A percentile compares a stretch with the other conserved stretches of the same genome.
Conservation (phyloP, 306 rosid species). For the Dicorynia guianensis region DNA sequence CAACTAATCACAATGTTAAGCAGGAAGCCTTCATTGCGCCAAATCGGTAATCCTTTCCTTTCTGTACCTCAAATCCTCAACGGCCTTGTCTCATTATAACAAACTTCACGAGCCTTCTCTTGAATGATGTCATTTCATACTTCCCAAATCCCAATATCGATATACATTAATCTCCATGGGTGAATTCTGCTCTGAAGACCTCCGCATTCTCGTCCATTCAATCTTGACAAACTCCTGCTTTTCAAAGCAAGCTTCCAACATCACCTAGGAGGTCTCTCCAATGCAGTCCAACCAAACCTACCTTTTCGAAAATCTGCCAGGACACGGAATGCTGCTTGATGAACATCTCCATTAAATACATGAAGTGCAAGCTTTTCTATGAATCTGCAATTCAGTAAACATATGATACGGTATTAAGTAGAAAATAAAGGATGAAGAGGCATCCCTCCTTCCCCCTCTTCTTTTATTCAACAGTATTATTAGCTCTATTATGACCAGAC, state of each 20-base stretch:
- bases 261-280: conserved; percentile 92
- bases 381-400: conserved; percentile 59
- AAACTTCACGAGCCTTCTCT: conserved; percentile 19
- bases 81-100: conserved; percentile 3
- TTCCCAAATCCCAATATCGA: conserved; percentile 5
- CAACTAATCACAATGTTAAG: conserved; percentile 38
- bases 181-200: conserved; percentile 30
- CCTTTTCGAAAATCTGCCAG: conserved; percentile 92
- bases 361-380: conserved; percentile 77
- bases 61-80: conserved; percentile 22
- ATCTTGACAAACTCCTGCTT: conserved; percentile 14
- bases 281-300: conserved; percentile 84
- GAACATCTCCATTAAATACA: conserved; percentile 73
- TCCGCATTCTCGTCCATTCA: conserved; percentile 4
- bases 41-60: conserved; percentile 14
- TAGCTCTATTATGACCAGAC: background rate
- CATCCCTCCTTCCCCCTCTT: background rate
- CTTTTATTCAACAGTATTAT: background rate
- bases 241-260: conserved; percentile 30
- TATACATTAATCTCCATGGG: background rate
- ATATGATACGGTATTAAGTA: background rate
- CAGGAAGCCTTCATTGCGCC: conserved; percentile 25
- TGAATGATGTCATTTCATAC: conserved; percentile 30
- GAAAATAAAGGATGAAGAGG: conserved; percentile 21
- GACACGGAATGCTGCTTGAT: conserved; percentile 85